Conservation (phyloP, 371 early-diverging fungal species). For the Mucor circinelloides region DNA sequence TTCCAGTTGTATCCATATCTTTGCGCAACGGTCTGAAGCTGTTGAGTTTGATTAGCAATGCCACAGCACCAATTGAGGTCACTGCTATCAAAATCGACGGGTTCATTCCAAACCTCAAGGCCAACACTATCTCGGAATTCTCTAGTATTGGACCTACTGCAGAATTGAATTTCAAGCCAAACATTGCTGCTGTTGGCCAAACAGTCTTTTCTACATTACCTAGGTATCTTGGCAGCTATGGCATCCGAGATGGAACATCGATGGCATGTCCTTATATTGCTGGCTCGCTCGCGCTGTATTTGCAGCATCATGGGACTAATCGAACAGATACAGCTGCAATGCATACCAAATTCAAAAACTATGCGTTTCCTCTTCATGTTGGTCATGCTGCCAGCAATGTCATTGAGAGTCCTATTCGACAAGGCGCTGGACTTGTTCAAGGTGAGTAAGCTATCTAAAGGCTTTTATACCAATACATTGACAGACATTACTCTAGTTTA, state of each 20-base stretch:
- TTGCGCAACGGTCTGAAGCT: constrained; percentile 16
- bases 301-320: constrained; percentile 29
- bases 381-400: background rate
- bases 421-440: constrained; percentile 77
- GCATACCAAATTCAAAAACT: constrained; percentile 48
- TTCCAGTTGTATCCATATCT: constrained; percentile 23
- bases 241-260: constrained; percentile 60
- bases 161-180: constrained; percentile 41
- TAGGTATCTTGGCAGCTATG: constrained; percentile 40
- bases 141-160: constrained; percentile 43
- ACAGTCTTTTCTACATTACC: constrained; percentile 66
- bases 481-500: constrained; percentile 24
- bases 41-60: background rate
- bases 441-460: background rate
- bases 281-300: constrained; percentile 65
- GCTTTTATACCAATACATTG: background rate
- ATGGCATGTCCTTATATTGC: constrained; percentile 74
- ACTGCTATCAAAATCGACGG: background rate
- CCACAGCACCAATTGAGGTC: background rate
- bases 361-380: constrained; percentile 23
- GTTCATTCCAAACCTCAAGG: constrained; percentile 12
- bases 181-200: constrained; percentile 67
- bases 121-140: constrained; percentile 38
- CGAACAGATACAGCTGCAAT: constrained; percentile 14
- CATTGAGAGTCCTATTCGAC: constrained; percentile 34